Evolutionary conservation across 2,329 filamentous ascomycete genomes (phyloP).

Genomic region (Domatiomyces globalis): DNA sequence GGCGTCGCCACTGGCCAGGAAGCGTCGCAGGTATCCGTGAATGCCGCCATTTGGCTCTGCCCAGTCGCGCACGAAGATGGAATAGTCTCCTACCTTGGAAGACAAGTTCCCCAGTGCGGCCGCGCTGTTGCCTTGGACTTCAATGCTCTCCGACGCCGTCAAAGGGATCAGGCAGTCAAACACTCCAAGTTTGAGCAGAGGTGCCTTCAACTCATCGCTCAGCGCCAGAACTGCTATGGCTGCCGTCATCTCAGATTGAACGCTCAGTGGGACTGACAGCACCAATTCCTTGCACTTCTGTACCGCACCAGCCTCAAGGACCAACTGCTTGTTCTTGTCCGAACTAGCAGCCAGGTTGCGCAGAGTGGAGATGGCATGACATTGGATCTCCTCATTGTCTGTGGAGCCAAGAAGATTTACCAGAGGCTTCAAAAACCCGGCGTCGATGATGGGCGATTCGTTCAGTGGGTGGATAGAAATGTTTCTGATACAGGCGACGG

Average conservation of each 20-base stretch:
- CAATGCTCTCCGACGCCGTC: constrained; percentile 88
- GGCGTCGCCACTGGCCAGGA: constrained; percentile 83
- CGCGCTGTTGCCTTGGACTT: constrained; percentile 96
- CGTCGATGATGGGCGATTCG: constrained; percentile 96
- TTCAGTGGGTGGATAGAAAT: constrained; percentile 97
- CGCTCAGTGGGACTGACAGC: constrained; percentile 77
- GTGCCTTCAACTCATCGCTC: constrained; percentile 87
- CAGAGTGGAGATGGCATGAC: constrained; percentile 92
- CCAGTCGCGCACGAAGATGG: constrained; percentile 92
- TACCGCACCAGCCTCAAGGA: constrained; percentile 87
- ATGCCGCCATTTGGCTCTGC: constrained; percentile 83
- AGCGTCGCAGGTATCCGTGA: constrained; percentile 84
- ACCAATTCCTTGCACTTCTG: constrained; percentile 98
- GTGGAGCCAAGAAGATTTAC: constrained; percentile 90
- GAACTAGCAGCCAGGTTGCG: constrained; percentile 93
- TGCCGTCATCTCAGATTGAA: constrained; percentile 99
- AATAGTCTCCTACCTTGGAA: constrained; percentile 95
- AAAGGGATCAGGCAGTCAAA: constrained; percentile 93
- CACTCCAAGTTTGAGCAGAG: constrained; percentile 78
- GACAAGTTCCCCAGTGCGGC: constrained; percentile 90
- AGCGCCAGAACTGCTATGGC: constrained; percentile 91
- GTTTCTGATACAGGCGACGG: constrained; percentile 95
- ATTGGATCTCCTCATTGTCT: constrained; percentile 97
- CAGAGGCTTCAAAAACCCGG: constrained; percentile 82
- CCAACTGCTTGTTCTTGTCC: constrained; percentile 94